phyloP scores from a whole-genome alignment of 345 rosid genomes.

The Pseudoturritis turrita region DNA sequence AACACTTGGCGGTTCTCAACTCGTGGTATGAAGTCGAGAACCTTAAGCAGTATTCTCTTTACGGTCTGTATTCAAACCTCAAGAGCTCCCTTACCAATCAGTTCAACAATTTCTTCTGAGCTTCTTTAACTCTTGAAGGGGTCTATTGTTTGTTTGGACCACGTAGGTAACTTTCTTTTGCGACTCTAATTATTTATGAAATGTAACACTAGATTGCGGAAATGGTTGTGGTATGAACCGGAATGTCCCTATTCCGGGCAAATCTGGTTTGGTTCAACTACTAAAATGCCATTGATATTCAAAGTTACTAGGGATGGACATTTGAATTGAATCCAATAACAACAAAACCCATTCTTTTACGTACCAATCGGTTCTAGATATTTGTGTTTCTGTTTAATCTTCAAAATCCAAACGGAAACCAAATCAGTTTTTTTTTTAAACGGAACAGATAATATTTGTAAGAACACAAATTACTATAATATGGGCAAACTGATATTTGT shows the following conservation, averaged over 20 bases:
- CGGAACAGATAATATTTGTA: too few species aligned
- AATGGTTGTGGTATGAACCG: not conserved
- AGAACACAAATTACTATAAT: too few species aligned
- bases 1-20: conserved; percentile 66
- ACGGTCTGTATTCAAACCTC: conserved; percentile 66
- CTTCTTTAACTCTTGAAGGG: not conserved
- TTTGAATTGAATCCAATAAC: not conserved
- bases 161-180: not conserved
- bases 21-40: conserved; percentile 92
- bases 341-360: not conserved
- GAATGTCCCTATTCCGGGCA: not conserved
- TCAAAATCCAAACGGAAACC: too few species aligned
- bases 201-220: not conserved
- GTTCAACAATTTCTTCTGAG: conserved; percentile 54
- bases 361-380: not conserved
- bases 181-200: not conserved
- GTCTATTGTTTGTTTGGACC: conserved; percentile 2
- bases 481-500: too few species aligned
- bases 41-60: conserved; percentile 81
- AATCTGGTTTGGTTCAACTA: not conserved
- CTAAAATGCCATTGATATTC: not conserved
- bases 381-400: not conserved
- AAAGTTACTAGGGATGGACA: not conserved
- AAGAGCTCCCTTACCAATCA: conserved; percentile 61
- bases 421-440: too few species aligned